A percentile compares a stretch with the other conserved stretches of the same genome.
Conservation (phyloP, 2,329 filamentous ascomycete genomes). For the Claviceps sp. region DNA sequence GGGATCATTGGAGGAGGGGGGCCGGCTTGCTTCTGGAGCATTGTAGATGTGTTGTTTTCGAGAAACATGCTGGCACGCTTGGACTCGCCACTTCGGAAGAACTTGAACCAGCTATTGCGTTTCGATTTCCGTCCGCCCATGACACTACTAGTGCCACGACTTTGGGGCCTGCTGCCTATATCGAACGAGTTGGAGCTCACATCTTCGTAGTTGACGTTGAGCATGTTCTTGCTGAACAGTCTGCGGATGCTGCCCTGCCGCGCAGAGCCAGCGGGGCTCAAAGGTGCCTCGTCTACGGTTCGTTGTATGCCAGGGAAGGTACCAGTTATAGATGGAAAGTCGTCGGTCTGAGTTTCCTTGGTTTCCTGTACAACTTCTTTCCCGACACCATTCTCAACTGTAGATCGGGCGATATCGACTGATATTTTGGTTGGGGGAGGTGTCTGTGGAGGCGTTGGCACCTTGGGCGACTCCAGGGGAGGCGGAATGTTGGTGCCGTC, state of each 20-base stretch:
- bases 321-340: constrained; percentile 20
- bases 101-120: constrained; percentile 45
- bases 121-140: constrained; percentile 40
- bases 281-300: constrained; percentile 34
- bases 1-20: constrained; percentile 50
- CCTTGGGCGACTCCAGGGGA: constrained; percentile 41
- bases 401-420: constrained; percentile 2
- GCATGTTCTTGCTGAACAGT: constrained; percentile 40
- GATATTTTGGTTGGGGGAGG: constrained; percentile 15
- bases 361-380: not conserved
- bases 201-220: constrained; percentile 40
- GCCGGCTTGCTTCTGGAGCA: constrained; percentile 25
- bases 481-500: constrained; percentile 49
- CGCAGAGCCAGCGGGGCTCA: constrained; percentile 37
- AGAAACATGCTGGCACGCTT: constrained; percentile 30
- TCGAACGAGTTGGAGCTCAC: constrained; percentile 29
- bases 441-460: constrained; percentile 29
- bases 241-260: constrained; percentile 43
- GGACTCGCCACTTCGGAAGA: constrained; percentile 29
- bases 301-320: constrained; percentile 33
- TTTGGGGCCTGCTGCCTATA: constrained; percentile 31
- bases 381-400: constrained; percentile 1
- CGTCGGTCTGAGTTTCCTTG: constrained; percentile 2
- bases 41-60: constrained; percentile 17
- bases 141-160: constrained; percentile 34